These are phyloP conservation scores for Ophiostoma angusticollis DNA, from an alignment of 2,329 filamentous ascomycete genomes.

Conservation along the genomic window DNA sequence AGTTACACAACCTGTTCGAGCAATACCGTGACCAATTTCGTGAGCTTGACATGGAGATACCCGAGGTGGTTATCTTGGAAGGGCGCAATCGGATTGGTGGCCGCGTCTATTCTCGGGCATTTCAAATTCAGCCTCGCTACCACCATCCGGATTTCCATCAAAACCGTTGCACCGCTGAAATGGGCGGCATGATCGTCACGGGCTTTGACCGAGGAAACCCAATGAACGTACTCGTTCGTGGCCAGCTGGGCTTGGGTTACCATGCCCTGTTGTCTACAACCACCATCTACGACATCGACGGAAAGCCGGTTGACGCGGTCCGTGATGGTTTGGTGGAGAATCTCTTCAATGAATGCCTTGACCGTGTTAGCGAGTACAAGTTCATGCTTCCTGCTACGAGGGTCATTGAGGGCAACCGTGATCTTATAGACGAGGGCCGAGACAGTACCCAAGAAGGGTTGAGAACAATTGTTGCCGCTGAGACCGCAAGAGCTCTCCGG, in stretches of 20 bases:
- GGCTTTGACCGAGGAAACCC: conserved; percentile 95
- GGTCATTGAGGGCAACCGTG: conserved; percentile 69
- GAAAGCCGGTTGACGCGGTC: conserved; percentile 61
- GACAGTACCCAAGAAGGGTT: conserved; percentile 60
- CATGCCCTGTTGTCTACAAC: conserved; percentile 69
- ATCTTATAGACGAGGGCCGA: conserved; percentile 68
- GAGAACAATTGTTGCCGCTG: conserved; percentile 59
- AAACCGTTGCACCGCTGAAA: conserved; percentile 70
- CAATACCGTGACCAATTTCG: conserved; percentile 62
- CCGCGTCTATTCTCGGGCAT: conserved; percentile 73
- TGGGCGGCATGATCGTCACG: conserved; percentile 97
- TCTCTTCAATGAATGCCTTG: conserved; percentile 87
- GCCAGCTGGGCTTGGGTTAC: conserved; percentile 77
- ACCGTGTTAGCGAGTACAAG: conserved; percentile 82
- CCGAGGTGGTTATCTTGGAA: conserved; percentile 70
- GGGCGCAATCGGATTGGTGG: conserved; percentile 80
- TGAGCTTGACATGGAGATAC: conserved; percentile 52
- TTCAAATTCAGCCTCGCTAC: conserved; percentile 39
- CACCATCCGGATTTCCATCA: not conserved
- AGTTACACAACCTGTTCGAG: conserved; percentile 72
- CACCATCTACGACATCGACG: conserved; percentile 68
- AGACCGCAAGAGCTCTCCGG: conserved; percentile 49
- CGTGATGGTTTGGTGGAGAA: conserved; percentile 78
- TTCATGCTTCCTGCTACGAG: conserved; percentile 58
- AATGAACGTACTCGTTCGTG: conserved; percentile 78